phyloP scores from a whole-genome alignment of 306 rosid species.

The Lagenaria siceraria region DNA sequence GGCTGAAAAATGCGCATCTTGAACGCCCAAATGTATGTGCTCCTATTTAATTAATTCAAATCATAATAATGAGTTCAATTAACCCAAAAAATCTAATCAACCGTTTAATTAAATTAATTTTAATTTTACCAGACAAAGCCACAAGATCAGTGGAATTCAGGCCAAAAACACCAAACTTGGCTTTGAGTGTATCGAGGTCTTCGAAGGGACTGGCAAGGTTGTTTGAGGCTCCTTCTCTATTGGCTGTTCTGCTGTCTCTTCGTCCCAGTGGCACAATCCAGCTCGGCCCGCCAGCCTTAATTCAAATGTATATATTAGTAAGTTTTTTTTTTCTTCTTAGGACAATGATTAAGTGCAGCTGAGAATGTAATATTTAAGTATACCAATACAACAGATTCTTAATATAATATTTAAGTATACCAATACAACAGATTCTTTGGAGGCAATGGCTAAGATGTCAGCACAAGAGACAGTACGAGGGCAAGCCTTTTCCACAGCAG shows the following conservation, averaged over 20 bases:
- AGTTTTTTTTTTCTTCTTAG: no score
- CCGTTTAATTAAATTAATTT: no score
- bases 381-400: slow-evolving; percentile 21
- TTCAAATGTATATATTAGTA: no score
- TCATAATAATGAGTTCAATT: no score
- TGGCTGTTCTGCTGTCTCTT: slow-evolving; percentile 24
- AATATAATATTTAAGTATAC: background rate
- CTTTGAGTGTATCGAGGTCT: background rate
- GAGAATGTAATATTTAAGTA: no score
- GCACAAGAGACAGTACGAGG: slow-evolving; percentile 42
- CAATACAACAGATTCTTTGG: slow-evolving; percentile 18
- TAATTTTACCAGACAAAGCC: slow-evolving; percentile 20
- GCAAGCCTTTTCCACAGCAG: slow-evolving; percentile 29
- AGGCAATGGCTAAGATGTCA: slow-evolving; percentile 32
- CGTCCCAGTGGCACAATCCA: slow-evolving; percentile 24
- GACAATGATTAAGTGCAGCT: no score
- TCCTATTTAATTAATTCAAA: slow-evolving; percentile 8
- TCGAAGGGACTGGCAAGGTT: slow-evolving; percentile 12
- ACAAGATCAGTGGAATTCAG: slow-evolving; percentile 21
- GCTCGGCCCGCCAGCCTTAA: slow-evolving; percentile 19
- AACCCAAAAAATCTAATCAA: no score
- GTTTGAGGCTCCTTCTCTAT: slow-evolving; percentile 6
- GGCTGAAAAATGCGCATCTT: slow-evolving; percentile 9
- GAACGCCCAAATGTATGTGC: slow-evolving; percentile 41
- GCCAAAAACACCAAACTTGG: slow-evolving; percentile 9